Percentiles rank a stretch among this genome's conserved stretches.
Conservation (phyloP, 176 grass and related monocot species). For the Carex littledalei region DNA sequence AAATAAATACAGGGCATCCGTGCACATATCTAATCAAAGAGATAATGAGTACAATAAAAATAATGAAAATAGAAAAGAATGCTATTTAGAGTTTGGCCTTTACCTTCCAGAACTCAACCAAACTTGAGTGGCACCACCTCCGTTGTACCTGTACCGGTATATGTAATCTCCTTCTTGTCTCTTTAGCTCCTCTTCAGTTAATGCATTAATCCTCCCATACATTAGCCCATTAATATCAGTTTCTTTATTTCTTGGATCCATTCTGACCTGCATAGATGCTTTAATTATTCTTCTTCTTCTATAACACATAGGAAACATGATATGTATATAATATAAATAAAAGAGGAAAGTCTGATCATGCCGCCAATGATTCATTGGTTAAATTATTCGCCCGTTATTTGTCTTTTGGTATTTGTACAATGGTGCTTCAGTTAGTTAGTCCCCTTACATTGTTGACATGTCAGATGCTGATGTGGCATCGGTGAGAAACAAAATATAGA, state of each 20-base stretch:
- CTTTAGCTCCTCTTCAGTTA: conserved; percentile 90
- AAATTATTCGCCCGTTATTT: background rate
- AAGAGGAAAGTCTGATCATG: background rate
- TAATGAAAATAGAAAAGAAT: background rate
- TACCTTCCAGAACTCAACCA: conserved; percentile 99
- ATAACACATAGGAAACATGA: background rate
- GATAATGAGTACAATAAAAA: background rate
- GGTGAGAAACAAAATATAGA: background rate
- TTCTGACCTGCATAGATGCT: conserved; percentile 64
- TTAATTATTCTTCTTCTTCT: conserved; percentile 2
- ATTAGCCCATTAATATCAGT: conserved; percentile 62
- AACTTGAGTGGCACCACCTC: conserved; percentile 95
- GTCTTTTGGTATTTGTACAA: background rate
- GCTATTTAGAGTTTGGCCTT: background rate
- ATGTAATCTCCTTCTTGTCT: conserved; percentile 93
- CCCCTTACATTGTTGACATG: background rate
- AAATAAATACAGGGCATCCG: background rate
- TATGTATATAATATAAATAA: background rate
- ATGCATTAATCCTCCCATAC: conserved; percentile 49
- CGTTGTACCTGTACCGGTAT: conserved; percentile 89
- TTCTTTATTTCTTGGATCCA: conserved; percentile 94
- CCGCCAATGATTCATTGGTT: background rate
- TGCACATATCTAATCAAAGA: background rate
- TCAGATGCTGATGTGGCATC: background rate
- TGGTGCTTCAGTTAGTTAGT: background rate